Evolutionary conservation across 2,329 filamentous ascomycete species (phyloP).

Genomic region (Ramularia endophylla): DNA sequence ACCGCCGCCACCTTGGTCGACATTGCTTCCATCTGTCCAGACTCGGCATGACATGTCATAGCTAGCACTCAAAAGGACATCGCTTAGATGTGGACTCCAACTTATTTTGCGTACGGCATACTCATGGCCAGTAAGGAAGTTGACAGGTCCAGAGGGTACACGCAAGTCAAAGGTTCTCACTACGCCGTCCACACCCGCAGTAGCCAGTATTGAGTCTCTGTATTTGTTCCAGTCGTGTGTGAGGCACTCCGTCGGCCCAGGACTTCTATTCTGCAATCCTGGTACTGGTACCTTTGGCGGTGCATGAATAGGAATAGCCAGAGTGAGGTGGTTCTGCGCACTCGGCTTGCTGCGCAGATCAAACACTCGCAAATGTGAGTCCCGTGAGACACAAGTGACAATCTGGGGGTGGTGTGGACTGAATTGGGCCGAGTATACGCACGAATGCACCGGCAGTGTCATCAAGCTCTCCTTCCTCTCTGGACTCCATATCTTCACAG

Average conservation of each 20-base stretch:
- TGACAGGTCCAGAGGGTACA: constrained; percentile 66
- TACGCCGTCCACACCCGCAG: constrained; percentile 79
- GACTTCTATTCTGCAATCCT: constrained; percentile 35
- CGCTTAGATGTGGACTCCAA: constrained; percentile 91
- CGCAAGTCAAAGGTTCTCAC: constrained; percentile 90
- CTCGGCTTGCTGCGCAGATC: constrained; percentile 82
- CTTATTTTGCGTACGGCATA: constrained; percentile 81
- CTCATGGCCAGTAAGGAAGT: constrained; percentile 75
- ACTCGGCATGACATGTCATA: constrained; percentile 98
- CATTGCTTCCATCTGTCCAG: constrained; percentile 74
- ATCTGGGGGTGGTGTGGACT: constrained; percentile 81
- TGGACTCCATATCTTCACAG: constrained; percentile 92
- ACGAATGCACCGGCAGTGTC: constrained; percentile 85
- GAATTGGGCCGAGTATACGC: constrained; percentile 90
- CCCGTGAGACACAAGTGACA: constrained; percentile 80
- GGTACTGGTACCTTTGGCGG: constrained; percentile 49
- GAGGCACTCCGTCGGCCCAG: constrained; percentile 71
- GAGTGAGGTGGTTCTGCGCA: constrained; percentile 79
- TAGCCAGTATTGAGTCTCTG: constrained; percentile 73
- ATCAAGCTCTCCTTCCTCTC: constrained; percentile 59
- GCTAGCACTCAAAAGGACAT: constrained; percentile 79
- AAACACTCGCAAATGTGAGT: constrained; percentile 84
- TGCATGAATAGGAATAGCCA: constrained; percentile 77
- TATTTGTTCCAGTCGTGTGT: constrained; percentile 99
- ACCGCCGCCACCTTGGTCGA: constrained; percentile 36